Conservation (phyloP, 495 filamentous ascomycete genomes). For the Pseudoneurospora amorphoporcata region DNA sequence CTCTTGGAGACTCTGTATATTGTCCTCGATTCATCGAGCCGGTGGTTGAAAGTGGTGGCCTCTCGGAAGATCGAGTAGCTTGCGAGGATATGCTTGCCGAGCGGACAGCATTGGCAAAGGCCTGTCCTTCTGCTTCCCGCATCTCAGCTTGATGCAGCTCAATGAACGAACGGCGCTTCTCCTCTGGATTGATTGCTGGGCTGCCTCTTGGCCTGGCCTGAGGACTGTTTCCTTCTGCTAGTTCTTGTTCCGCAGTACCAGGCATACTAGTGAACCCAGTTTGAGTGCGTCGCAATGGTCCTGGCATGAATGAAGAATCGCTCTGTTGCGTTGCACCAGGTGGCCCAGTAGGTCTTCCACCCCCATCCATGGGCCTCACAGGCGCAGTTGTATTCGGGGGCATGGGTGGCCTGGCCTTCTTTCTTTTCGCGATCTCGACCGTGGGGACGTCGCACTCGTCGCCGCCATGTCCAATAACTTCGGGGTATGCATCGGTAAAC, state of each 20-base stretch:
- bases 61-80: neutral
- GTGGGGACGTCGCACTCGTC: slow-evolving; percentile 66
- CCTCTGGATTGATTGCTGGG: slow-evolving; percentile 21
- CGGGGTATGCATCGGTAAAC: slow-evolving; percentile 56
- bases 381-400: slow-evolving; percentile 15
- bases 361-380: slow-evolving; percentile 9
- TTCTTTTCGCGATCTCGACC: slow-evolving; percentile 52
- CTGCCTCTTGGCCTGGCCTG: slow-evolving; percentile 24
- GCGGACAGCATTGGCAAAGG: slow-evolving; percentile 46
- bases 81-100: slow-evolving; percentile 13
- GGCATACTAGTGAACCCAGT: slow-evolving; percentile 33
- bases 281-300: slow-evolving; percentile 35
- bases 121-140: slow-evolving; percentile 60
- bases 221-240: slow-evolving; percentile 18
- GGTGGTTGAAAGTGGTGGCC: neutral
- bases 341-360: slow-evolving; percentile 11
- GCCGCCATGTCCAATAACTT: slow-evolving; percentile 78
- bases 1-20: slow-evolving; percentile 17
- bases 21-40: neutral
- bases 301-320: slow-evolving; percentile 24
- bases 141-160: slow-evolving; percentile 60
- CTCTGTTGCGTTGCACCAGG: slow-evolving; percentile 10
- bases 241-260: slow-evolving; percentile 15
- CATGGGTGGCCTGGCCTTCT: slow-evolving; percentile 31
- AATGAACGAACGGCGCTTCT: slow-evolving; percentile 38